A percentile compares a stretch with the other conserved stretches of the same genome.
Evolutionary conservation across 1,284 basidiomycete species (phyloP).

Genomic region (Trichosporon inkin): DNA sequence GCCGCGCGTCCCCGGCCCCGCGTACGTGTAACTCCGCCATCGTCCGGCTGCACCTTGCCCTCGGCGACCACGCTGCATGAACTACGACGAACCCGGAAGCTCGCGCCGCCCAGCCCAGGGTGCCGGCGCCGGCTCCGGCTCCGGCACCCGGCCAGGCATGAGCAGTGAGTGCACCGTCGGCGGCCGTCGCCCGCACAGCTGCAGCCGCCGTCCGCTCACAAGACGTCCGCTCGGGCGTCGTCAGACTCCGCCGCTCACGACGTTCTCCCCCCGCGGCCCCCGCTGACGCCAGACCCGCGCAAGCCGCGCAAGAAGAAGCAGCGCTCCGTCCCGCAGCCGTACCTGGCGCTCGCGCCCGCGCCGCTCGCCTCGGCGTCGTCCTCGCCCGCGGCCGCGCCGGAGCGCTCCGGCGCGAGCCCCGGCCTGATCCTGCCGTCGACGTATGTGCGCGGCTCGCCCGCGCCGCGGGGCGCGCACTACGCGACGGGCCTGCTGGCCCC

Average conservation of each 20-base stretch:
- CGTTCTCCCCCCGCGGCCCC: background rate
- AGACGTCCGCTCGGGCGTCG: background rate
- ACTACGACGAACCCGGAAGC: background rate
- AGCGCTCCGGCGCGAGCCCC: background rate
- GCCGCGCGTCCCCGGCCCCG: background rate
- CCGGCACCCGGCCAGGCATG: background rate
- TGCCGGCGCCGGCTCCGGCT: too few species aligned
- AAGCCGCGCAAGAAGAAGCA: slow-evolving; percentile 32
- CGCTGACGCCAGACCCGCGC: background rate
- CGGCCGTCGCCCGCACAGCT: background rate
- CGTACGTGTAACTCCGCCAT: background rate
- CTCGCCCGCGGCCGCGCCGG: slow-evolving; percentile 1
- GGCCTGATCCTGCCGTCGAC: slow-evolving; percentile 31
- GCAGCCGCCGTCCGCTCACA: background rate
- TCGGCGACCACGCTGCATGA: background rate
- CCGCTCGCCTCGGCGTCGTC: slow-evolving; percentile 26
- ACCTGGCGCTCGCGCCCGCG: slow-evolving; percentile 41
- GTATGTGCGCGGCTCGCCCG: slow-evolving; percentile 27
- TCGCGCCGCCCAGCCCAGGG: too few species aligned
- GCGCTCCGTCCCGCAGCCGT: slow-evolving; percentile 33
- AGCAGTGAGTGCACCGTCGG: background rate
- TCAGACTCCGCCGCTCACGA: too few species aligned
- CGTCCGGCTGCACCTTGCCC: background rate
- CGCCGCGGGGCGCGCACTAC: slow-evolving; percentile 24
- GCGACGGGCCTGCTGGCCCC: slow-evolving; percentile 38